Base-by-base conservation (phyloP, 306 rosid genomes). In the Citrullus amarus region DNA sequence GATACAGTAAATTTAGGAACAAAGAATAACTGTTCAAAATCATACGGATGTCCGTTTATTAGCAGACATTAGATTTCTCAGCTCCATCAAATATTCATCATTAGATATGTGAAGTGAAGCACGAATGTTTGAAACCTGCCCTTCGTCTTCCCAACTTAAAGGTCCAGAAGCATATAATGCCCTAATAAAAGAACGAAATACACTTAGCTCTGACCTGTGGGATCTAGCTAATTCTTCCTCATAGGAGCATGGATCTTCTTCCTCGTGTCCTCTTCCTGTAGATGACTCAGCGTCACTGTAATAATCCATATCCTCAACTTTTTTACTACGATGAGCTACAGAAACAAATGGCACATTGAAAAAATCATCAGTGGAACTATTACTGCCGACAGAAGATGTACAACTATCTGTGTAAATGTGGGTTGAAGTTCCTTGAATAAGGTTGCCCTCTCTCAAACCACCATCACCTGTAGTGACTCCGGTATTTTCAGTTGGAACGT, bases 111-210 rank as follows among this genome's bases (percentile, higher is more conserved):
- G 86, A 74, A 95, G 96, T 79, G 91, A 85, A 76, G 86, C 87
- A 55, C 99, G 97, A 80, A 95, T 93, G 75, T 86, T 90, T 76
- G 99, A 92, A 89, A 95, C 81, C 77, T 89, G 79, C 46, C 80
- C 91, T 91, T 91, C 92, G 50, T 92, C 85, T 80, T 91, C 97
- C 99, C 98, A 95, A 83, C 91, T 95, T 85, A 95, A 84, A 87
- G 91, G 87, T 80, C 99, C 97, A 63, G 91, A 92, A 81, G 90
- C 90, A 90, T 86, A 87, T 85, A 95, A 82, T 84, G 85, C 88
- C 83, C 79, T 83, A 82, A 95, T 79, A 77, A 91, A 89, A 59
- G 83, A 79, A 70, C 81, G 78, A 85, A 91, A 95, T 71, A 90
- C 93, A 76, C 83, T 81, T 85, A 95, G 82, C 92, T 92, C 96